Percentiles rank a stretch among this genome's conserved stretches.
phyloP scores from a whole-genome alignment of 306 rosid species.

The Rosa rugosa region DNA sequence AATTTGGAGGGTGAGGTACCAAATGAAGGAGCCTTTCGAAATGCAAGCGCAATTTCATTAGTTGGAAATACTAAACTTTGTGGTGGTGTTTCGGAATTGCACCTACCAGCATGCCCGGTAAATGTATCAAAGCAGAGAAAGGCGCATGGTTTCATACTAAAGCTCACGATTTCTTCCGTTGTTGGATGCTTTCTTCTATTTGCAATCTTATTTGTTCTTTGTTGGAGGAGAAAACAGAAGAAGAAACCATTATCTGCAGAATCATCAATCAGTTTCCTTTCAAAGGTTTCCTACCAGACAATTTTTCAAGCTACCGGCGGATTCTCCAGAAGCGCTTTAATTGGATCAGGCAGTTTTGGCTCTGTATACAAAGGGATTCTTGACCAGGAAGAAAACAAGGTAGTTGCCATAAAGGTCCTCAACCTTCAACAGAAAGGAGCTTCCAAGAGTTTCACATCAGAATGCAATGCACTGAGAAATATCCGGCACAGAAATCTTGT shows the following conservation, averaged over 20 bases:
- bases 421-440: constrained; percentile 44
- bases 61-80: constrained; percentile 23
- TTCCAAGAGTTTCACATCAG: constrained; percentile 36
- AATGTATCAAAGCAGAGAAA: neutral
- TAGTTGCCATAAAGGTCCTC: constrained; percentile 44
- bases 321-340: constrained; percentile 24
- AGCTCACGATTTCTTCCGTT: neutral
- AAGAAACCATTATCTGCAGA: neutral
- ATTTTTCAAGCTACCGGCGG: constrained; percentile 15
- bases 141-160: neutral
- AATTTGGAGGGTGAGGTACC: constrained; percentile 44
- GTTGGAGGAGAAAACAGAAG: constrained; percentile 3
- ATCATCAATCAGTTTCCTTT: neutral
- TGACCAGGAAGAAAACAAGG: neutral
- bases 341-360: constrained; percentile 44
- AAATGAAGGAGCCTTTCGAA: constrained; percentile 32
- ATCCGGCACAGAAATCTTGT: constrained; percentile 49
- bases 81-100: constrained; percentile 22
- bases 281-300: constrained; percentile 2
- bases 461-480: constrained; percentile 39
- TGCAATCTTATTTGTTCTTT: neutral
- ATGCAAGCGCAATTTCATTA: constrained; percentile 15
- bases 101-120: constrained; percentile 24
- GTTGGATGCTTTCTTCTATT: neutral
- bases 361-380: constrained; percentile 44